phyloP scores from a whole-genome alignment of 1,139 yeast genomes.

The Pichia sp. region DNA sequence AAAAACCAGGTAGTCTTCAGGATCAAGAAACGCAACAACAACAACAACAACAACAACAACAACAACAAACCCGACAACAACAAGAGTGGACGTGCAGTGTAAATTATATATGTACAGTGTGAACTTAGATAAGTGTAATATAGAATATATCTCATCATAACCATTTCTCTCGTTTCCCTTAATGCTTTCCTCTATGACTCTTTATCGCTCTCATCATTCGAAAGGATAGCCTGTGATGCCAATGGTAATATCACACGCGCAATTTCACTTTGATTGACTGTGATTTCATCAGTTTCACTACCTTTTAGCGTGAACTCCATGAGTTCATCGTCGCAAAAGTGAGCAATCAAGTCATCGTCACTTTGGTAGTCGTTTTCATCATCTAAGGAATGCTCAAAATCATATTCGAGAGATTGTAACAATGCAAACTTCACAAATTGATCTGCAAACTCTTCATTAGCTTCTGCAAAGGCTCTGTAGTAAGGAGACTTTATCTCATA shows the following conservation, averaged over 20 bases:
- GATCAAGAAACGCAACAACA: constrained; percentile 6
- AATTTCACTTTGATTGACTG: constrained; percentile 18
- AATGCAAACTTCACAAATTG: constrained; percentile 26
- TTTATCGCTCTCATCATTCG: constrained; percentile 6
- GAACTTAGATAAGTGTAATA: no score
- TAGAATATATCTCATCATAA: no score
- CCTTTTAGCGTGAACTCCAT: constrained; percentile 16
- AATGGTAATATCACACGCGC: constrained; percentile 27
- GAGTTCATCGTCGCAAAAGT: constrained; percentile 23
- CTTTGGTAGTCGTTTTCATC: constrained; percentile 21
- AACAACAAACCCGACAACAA: no score
- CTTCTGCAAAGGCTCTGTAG: constrained; percentile 18
- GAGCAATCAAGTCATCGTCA: constrained; percentile 20
- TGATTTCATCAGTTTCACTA: constrained; percentile 13
- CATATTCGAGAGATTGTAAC: constrained; percentile 28
- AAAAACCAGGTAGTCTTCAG: constrained; percentile 10
- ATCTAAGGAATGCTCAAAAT: constrained; percentile 24
- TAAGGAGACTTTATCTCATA: constrained; percentile 29
- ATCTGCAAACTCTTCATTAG: constrained; percentile 15
- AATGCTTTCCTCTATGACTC: no score
- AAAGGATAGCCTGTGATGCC: constrained; percentile 27
- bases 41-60: no score
- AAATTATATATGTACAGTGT: no score
- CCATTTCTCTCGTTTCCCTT: no score
- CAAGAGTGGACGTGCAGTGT: no score